Percentiles rank a stretch among this genome's conserved stretches.
phyloP scores from a whole-genome alignment of 1,284 basidiomycete genomes.

The Malassezia pachydermatis region DNA sequence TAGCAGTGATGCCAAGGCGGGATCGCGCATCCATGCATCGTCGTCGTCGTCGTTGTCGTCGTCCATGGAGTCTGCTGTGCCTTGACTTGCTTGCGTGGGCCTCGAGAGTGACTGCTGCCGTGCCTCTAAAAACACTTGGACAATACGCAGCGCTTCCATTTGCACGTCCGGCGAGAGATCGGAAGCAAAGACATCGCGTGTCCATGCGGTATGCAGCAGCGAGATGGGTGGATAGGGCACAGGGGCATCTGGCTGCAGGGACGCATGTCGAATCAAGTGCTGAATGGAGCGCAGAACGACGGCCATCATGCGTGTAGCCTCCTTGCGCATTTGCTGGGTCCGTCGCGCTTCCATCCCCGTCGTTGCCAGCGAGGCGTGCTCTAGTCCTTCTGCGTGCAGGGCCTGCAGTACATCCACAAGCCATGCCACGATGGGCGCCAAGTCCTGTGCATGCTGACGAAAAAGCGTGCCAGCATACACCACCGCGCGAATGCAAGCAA shows the following conservation, averaged over 20 bases:
- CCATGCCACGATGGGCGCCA: constrained; percentile 60
- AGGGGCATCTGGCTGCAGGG: background rate
- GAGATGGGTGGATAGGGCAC: constrained; percentile 59
- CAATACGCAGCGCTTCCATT: constrained; percentile 55
- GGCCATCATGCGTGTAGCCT: constrained; percentile 25
- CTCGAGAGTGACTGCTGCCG: background rate
- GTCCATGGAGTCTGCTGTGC: constrained; percentile 37
- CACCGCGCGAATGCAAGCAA: constrained; percentile 65
- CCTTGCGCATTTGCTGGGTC: constrained; percentile 17
- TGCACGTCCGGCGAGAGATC: constrained; percentile 53
- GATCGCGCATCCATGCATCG: constrained; percentile 54
- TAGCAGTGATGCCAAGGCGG: constrained; percentile 37
- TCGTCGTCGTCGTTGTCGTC: constrained; percentile 55
- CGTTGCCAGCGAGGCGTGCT: background rate
- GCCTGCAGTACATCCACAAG: constrained; percentile 58
- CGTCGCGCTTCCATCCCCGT: background rate
- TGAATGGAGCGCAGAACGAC: constrained; percentile 55
- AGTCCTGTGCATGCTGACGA: constrained; percentile 55
- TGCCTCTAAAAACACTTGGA: constrained; percentile 57
- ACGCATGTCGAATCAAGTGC: constrained; percentile 56
- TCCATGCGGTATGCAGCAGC: constrained; percentile 60
- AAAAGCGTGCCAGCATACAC: constrained; percentile 65
- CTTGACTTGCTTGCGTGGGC: too few species aligned
- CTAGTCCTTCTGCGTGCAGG: constrained; percentile 54
- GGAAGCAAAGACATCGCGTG: constrained; percentile 56